phyloP scores from a whole-genome alignment of 305 asterid genomes.

The Solanum aculeatissimum region DNA sequence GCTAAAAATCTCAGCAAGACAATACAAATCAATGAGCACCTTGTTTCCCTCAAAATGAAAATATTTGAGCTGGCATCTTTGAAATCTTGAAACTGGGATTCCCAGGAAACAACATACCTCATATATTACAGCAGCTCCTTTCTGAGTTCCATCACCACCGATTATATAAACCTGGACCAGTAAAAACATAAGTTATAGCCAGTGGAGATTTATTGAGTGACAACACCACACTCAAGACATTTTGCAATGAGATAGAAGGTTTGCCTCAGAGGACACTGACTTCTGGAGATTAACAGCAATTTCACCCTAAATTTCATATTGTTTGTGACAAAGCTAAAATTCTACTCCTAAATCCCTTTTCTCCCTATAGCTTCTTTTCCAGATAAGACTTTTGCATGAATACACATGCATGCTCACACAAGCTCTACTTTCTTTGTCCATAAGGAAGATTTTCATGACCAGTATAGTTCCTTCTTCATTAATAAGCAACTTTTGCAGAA shows the following conservation, averaged over 20 bases:
- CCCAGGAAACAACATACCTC: constrained; percentile 6
- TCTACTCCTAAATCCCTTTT: background rate
- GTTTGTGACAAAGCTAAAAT: background rate
- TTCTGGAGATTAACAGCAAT: background rate
- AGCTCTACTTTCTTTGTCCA: background rate
- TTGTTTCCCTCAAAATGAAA: background rate
- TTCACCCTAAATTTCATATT: background rate
- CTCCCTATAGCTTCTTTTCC: background rate
- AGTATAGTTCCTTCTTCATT: background rate
- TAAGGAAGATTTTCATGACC: background rate
- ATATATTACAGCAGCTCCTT: constrained; percentile 16
- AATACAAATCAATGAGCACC: background rate
- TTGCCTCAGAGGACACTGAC: background rate
- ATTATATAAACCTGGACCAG: constrained; percentile 16
- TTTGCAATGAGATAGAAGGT: background rate
- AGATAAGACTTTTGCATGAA: background rate
- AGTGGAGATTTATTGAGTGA: background rate
- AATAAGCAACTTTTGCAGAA: background rate
- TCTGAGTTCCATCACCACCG: constrained; percentile 27
- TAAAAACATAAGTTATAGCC: background rate
- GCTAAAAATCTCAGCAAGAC: background rate
- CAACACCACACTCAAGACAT: background rate
- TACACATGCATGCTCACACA: background rate
- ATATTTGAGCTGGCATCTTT: background rate
- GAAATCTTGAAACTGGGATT: background rate